Evolutionary conservation across 164 flowering plant genomes (phyloP).

Genomic region (Umbilicus rupestris): DNA sequence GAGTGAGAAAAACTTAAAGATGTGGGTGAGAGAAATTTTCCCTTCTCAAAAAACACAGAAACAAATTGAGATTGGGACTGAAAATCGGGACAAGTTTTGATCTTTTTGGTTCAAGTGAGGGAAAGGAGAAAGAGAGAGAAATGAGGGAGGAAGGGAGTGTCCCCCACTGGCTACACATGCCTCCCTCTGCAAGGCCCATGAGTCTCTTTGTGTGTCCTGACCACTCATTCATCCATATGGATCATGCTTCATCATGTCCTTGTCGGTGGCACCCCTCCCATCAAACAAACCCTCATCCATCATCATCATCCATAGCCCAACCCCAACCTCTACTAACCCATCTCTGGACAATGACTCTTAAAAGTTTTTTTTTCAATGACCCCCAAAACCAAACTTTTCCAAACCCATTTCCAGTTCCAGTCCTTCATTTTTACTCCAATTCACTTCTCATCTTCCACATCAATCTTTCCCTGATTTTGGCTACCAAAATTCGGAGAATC

Average conservation of each 20-base stretch:
- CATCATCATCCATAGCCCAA: not conserved
- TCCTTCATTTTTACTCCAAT: not conserved
- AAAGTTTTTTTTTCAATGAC: not conserved
- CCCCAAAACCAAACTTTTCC: too few relatives aligned
- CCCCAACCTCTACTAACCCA: slow-evolving; percentile 4
- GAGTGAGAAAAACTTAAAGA: not conserved
- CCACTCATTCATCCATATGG: slow-evolving; percentile 1
- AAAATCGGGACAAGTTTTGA: not conserved
- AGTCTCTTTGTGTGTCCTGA: slow-evolving; percentile 13
- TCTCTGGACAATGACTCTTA: not conserved
- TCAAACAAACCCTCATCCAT: slow-evolving; percentile 13
- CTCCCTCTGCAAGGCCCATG: slow-evolving; percentile 28
- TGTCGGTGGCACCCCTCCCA: slow-evolving; percentile 19
- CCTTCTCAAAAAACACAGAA: not conserved
- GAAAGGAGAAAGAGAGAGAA: not conserved
- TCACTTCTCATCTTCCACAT: too few relatives aligned
- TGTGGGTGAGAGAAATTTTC: not conserved
- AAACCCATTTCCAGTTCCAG: not conserved
- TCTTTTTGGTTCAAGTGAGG: not conserved
- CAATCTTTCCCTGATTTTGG: too few relatives aligned
- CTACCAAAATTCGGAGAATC: too few relatives aligned
- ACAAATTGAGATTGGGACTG: not conserved
- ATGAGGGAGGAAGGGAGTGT: slow-evolving; percentile 21
- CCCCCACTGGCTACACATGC: slow-evolving; percentile 45
- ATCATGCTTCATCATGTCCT: slow-evolving; percentile 16